These are phyloP conservation scores for Kwoniella botswanensis DNA, from an alignment of 768 basidiomycete genomes.

Conservation along the genomic window DNA sequence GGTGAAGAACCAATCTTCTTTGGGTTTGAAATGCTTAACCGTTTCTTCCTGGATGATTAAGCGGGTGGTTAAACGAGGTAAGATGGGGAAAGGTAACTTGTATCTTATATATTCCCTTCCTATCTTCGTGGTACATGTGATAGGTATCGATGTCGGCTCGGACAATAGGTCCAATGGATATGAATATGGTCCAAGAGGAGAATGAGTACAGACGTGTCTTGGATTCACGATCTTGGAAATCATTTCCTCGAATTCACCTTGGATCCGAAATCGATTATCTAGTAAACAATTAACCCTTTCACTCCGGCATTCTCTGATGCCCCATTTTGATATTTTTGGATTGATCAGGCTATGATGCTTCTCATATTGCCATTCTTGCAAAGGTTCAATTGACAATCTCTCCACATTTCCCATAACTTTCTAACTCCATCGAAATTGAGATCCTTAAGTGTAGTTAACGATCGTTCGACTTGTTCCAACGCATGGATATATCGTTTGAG, in stretches of 20 bases:
- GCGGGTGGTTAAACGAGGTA: not conserved
- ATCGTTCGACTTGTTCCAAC: not conserved
- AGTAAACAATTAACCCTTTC: not conserved
- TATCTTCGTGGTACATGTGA: not conserved
- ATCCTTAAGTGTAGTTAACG: not conserved
- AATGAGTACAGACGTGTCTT: slow-evolving; percentile 2
- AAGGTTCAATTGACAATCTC: not conserved
- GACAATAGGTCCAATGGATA: not conserved
- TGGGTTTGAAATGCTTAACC: not conserved
- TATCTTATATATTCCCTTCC: slow-evolving; percentile 1
- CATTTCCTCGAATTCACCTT: not conserved
- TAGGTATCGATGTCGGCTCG: not conserved
- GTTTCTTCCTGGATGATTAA: not conserved
- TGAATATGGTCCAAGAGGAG: not conserved
- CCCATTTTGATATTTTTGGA: not conserved
- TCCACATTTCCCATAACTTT: not conserved
- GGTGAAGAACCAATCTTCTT: not conserved
- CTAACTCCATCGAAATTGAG: not conserved
- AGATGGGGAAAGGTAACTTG: not conserved
- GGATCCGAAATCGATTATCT: not conserved
- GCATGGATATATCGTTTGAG: not conserved
- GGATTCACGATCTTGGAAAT: not conserved
- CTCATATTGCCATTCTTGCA: not conserved
- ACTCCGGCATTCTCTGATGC: not conserved
- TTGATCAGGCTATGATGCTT: slow-evolving; percentile 1